Evolutionary conservation across 2,329 filamentous ascomycete species (phyloP), one percentile per base, ranked within the genome.

Genomic region (Tolypocladium amazonense): DNA sequence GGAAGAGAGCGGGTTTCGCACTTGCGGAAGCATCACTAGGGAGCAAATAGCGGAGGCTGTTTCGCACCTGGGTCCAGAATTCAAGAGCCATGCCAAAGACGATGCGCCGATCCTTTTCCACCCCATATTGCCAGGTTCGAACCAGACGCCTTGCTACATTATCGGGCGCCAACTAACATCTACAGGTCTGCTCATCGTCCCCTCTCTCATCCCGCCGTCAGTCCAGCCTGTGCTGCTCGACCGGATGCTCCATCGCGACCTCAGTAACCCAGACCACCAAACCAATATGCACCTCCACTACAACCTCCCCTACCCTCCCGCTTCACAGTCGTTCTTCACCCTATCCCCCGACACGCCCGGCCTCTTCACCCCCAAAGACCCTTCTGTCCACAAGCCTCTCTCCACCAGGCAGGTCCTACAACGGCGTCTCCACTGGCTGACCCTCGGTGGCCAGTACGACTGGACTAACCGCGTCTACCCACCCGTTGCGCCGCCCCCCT

Each of bases 251-350:
- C 90, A 95, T 73, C 82, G 79, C 30, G 89, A 96, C 71, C 82
- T 96, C 20, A 85, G 86, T 62, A 83, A 88, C 64, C 84, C 86
- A 3, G 71, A 77, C 4, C 92, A 97, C 71, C 83, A 89, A 68
- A 97, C 92, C 58, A 99, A 97, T 72, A 77, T 97, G n/a, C 89
- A 95, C 73, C 79, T 91, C 1, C 90, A 95, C 73, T 90, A 93
- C 72, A 70, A 85, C 38, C 71, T 96, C 7, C 79, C 83, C 8
- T 92, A 93, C 66, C 71, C 84, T 68, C 72, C 74, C 43, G 15
- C 38, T 4, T 65, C 20, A 11, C 64, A 62, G 2, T 86, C 83
- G 30, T 84, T 87, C 73, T 87, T 86, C 71, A 73, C 75, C 55
- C 75, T 80, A 57, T 52, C 73, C 2, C 79, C 79, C 9, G 73